Evolutionary conservation across 2,329 filamentous ascomycete genomes (phyloP).

Genomic region (Ceratocystiopsis minuta): DNA sequence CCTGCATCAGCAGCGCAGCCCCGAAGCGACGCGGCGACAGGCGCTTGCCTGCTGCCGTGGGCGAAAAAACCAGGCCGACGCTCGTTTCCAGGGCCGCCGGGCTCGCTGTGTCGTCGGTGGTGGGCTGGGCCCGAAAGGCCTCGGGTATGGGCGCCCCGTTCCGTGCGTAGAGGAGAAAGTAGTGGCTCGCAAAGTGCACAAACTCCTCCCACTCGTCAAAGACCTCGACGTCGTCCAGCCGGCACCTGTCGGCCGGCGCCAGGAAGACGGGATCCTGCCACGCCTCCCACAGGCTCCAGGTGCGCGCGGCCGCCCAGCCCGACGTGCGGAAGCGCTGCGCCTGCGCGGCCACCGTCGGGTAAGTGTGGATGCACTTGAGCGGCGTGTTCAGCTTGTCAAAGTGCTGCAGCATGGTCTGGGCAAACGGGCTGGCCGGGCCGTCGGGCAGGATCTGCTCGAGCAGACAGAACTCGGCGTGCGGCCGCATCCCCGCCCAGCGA

Average conservation of each 20-base stretch:
- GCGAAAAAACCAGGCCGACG: background rate
- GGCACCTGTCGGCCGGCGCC: constrained; percentile 34
- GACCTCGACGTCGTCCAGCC: constrained; percentile 54
- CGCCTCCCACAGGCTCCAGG: constrained; percentile 61
- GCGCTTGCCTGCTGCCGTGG: constrained; percentile 12
- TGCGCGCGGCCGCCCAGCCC: constrained; percentile 48
- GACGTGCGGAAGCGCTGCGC: constrained; percentile 43
- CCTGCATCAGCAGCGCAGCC: constrained; percentile 26
- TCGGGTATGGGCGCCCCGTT: constrained; percentile 10
- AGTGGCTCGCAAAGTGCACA: constrained; percentile 66
- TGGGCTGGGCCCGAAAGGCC: too few species aligned
- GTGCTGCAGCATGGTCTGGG: constrained; percentile 66
- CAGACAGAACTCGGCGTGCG: constrained; percentile 54
- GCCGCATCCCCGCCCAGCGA: constrained; percentile 53
- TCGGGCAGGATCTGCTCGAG: constrained; percentile 75
- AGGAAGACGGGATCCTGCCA: constrained; percentile 60
- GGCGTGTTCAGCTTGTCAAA: constrained; percentile 68
- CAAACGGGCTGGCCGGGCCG: constrained; percentile 64
- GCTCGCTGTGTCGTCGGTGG: too few species aligned
- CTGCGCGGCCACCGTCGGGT: constrained; percentile 50
- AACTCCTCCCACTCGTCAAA: constrained; percentile 98
- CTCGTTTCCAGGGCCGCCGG: background rate
- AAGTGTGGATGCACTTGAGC: constrained; percentile 54
- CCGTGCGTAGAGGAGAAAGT: constrained; percentile 56
- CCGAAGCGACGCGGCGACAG: constrained; percentile 41